Base-by-base conservation (phyloP, 164 flowering plant species). In the Hamamelis virginiana region DNA sequence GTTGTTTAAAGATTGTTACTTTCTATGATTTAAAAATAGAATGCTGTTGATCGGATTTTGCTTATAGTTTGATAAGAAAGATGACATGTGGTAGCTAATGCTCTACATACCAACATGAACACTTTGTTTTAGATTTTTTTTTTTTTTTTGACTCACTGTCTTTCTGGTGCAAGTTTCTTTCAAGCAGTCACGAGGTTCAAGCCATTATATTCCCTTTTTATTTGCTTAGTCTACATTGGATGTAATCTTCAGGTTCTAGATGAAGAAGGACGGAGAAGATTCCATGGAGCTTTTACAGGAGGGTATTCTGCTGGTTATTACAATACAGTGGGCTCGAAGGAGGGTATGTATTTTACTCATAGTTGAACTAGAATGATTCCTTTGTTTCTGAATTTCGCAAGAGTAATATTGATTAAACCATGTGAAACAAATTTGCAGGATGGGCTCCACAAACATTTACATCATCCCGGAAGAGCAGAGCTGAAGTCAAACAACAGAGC, bases 261-360 rank as follows among this genome's bases (percentile, higher is more conserved):
- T 79, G 97, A 89, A 74, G 97, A 95, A 83, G 96, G 97, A 21
- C 69, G 96, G 14, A 83, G 94, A 70, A 82, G 97, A 76, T 95
- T 95, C 67, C 98, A 95, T 80, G 98, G 98, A 57, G 97, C 98
- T 61, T 95, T 92, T 81, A 88, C 89, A 0, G 98, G 98, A 68
- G 98, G 98, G 1, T 92, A 69, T 72, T 88, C 97, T 70, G 97
- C 97, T 63, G 98, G 98, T 57, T 91, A 80, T 71, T 92, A 85
- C 80, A 95, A 92, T 69, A 85, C 92, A 4, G 98, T 84, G 52
- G 98, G 97, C 15, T 89, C 97, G 1, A 91, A 92, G 80, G 97
- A 94, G 68, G 98, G 98, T 94, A 84, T 57, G 12, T 18, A 8
- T 43, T 33, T 25, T 11, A 14, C 59, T 33, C 1, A 18, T 33